A percentile compares a stretch with the other conserved stretches of the same genome.
Evolutionary conservation across 129 eudicot species (phyloP).

Genomic region (Escallonia rubra): DNA sequence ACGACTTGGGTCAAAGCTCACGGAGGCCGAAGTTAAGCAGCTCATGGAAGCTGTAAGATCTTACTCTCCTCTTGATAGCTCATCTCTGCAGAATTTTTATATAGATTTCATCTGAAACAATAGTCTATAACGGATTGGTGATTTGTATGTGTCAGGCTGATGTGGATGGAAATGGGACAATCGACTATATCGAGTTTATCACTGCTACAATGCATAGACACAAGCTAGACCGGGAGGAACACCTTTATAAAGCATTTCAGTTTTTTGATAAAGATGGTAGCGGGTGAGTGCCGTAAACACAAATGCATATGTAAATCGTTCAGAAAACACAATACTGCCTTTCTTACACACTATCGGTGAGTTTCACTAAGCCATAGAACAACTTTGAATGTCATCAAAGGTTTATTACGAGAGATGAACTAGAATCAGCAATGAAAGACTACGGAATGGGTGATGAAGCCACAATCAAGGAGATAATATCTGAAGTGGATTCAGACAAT

Average conservation of each 20-base stretch:
- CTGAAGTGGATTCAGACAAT: constrained; percentile 87
- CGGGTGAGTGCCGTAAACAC: constrained; percentile 42
- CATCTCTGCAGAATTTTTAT: not conserved
- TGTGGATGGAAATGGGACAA: constrained; percentile 89
- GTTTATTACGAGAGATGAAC: constrained; percentile 84
- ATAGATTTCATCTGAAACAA: too few relatives aligned
- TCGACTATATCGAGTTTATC: constrained; percentile 87
- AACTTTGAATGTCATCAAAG: constrained; percentile 22
- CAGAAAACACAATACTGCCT: not conserved
- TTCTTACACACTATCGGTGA: not conserved
- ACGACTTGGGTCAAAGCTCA: constrained; percentile 87
- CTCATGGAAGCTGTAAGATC: constrained; percentile 94
- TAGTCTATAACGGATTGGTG: not conserved
- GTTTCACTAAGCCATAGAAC: not conserved
- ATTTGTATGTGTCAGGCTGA: constrained; percentile 55
- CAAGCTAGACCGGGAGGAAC: constrained; percentile 78
- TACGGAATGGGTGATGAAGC: constrained; percentile 81
- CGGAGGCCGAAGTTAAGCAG: constrained; percentile 82
- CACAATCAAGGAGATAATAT: constrained; percentile 74
- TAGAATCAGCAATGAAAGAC: constrained; percentile 78
- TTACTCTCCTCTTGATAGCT: not conserved
- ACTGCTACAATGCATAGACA: constrained; percentile 97
- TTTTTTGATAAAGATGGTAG: constrained; percentile 77
- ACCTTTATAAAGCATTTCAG: constrained; percentile 81
- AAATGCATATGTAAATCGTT: not conserved